Percentiles rank a stretch among this genome's conserved stretches.
These are phyloP conservation scores for Chytridium lagenaria DNA, from an alignment of 371 early-diverging fungal genomes.

Conservation along the genomic window DNA sequence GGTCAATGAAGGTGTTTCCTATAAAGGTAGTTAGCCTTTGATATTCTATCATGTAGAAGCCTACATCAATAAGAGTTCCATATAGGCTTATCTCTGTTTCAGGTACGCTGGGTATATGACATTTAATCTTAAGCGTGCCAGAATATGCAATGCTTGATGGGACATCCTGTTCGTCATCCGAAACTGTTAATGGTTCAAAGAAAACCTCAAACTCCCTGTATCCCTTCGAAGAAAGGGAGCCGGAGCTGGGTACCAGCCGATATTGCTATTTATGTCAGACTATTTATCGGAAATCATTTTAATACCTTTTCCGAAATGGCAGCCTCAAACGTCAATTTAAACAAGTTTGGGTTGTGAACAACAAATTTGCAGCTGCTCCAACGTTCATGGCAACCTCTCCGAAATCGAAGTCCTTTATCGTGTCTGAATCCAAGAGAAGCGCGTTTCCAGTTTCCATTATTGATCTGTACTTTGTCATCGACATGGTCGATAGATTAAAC, in stretches of 20 bases:
- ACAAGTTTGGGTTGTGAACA: conserved; percentile 49
- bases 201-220: conserved; percentile 42
- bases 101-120: conserved; percentile 32
- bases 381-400: conserved; percentile 44
- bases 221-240: conserved; percentile 31
- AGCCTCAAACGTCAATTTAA: conserved; percentile 29
- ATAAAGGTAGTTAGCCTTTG: background rate
- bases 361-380: conserved; percentile 38
- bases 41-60: conserved; percentile 12
- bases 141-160: conserved; percentile 33
- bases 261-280: conserved; percentile 17
- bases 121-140: conserved; percentile 34
- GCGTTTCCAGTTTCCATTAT: conserved; percentile 27
- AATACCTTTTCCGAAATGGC: conserved; percentile 22
- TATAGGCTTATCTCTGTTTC: conserved; percentile 25
- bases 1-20: conserved; percentile 43
- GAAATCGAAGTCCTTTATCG: conserved; percentile 37
- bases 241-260: background rate
- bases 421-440: conserved; percentile 30
- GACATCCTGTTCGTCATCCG: conserved; percentile 36
- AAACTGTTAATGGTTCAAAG: conserved; percentile 29
- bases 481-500: conserved; percentile 25
- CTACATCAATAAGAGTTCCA: conserved; percentile 51
- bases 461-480: conserved; percentile 14
- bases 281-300: background rate